Evolutionary conservation across 345 rosid species (phyloP), one percentile per base, ranked within the genome.

Genomic region (Eutrema yunnanense): DNA sequence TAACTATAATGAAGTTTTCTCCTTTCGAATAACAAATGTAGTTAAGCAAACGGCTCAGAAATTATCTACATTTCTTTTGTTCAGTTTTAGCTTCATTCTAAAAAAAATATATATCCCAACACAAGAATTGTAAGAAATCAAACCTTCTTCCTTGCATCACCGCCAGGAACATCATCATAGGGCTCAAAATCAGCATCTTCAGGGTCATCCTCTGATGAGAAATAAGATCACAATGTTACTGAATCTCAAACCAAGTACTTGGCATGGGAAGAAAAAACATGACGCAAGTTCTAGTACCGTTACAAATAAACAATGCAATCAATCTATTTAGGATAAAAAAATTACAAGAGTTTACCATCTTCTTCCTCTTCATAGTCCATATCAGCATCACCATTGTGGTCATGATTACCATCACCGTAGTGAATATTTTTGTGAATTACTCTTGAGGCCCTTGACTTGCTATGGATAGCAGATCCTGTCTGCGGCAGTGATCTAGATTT

Each of bases 111-210:
- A 44, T 66, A 57, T 8, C 13, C 7, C 12, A 42, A 50, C 10
- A 59, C 55, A 51, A 77, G 73, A 77, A 71, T 7, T 50, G 51
- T 43, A 50, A 58, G 63, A 71, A 44, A 29, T 16, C 73, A 58
- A 63, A 96, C 99, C 99, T 92, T 87, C 64, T 70, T 81, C 57
- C 77, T 81, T 33, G 75, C 37, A 46, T 65, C 84, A 67, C 65
- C 78, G 44, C 83, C 78, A 13, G 78, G 57, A 57, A 51, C 84
- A 70, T 82, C 87, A 72, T 78, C 78, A 66, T 89, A 85, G 58
- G 98, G 99, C 81, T 92, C 97, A 80, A 96, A 96, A 76, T 96
- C 99, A 19, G 86, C 96, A 80, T 96, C 99, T 75, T 90, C 92
- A 50, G 98, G 98, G 84, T 96, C 99, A 85, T 96, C 99, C 78